phyloP scores from a whole-genome alignment of 192 early-diverging fungal species.

The Backusella macrospora region DNA sequence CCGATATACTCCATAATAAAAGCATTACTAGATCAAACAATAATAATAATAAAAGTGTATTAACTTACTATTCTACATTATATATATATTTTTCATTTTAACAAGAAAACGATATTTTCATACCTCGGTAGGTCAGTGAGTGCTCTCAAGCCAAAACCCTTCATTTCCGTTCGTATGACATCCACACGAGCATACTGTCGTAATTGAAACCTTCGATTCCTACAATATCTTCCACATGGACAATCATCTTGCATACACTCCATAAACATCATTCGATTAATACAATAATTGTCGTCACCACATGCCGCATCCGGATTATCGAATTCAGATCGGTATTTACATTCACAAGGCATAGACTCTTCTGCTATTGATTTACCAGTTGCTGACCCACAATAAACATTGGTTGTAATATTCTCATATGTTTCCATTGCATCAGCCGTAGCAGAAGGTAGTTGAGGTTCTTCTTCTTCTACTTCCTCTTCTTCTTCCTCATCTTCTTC shows the following conservation, averaged over 20 bases:
- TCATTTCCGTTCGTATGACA: constrained; percentile 86
- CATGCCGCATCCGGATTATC: constrained; percentile 76
- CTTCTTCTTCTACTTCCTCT: background rate
- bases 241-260: constrained; percentile 91
- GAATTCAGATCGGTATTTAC: constrained; percentile 66
- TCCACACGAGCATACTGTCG: constrained; percentile 83
- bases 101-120: too few relatives aligned
- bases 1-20: constrained; percentile 99
- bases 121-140: constrained; percentile 65
- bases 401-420: constrained; percentile 69
- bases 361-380: constrained; percentile 67
- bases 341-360: constrained; percentile 79
- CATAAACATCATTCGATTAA: constrained; percentile 88
- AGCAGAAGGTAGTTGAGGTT: constrained; percentile 37
- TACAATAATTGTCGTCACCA: constrained; percentile 86
- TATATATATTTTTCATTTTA: background rate
- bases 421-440: constrained; percentile 57
- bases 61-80: background rate
- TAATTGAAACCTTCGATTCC: constrained; percentile 89
- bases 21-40: constrained; percentile 52
- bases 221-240: constrained; percentile 84
- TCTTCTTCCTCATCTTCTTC: background rate
- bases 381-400: constrained; percentile 71
- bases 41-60: background rate
- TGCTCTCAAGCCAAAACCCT: constrained; percentile 90